Evolutionary conservation across 192 early-diverging fungal genomes (phyloP).

Genomic region (Neocallimastix lanati): DNA sequence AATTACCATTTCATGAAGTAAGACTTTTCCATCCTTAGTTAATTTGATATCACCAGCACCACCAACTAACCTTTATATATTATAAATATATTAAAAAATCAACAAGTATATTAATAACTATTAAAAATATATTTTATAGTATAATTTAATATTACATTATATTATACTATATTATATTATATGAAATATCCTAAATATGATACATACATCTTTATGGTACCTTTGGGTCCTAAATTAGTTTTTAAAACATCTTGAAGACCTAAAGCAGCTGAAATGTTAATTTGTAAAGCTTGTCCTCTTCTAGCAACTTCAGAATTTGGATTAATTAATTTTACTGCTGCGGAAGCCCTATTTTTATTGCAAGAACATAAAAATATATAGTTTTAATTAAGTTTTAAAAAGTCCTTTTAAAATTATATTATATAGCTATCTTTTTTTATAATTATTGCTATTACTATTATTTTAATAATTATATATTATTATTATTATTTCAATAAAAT

Average conservation of each 20-base stretch:
- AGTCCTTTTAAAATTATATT: too few species aligned
- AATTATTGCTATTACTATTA: too few species aligned
- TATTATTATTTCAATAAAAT: too few species aligned
- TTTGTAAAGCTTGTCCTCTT: constrained; percentile 86
- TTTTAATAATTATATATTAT: too few species aligned
- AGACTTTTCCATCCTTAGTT: constrained; percentile 98
- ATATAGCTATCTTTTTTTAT: too few species aligned
- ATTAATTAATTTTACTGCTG: constrained; percentile 85
- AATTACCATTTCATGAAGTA: constrained; percentile 96
- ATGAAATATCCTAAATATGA: too few species aligned
- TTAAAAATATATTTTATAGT: too few species aligned
- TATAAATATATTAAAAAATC: not conserved
- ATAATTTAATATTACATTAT: too few species aligned
- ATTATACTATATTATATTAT: too few species aligned
- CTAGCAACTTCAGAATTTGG: constrained; percentile 97
- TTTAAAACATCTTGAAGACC: constrained; percentile 90
- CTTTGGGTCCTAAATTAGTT: constrained; percentile 92
- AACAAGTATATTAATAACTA: too few species aligned
- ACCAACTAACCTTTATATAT: constrained; percentile 63
- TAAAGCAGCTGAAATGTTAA: constrained; percentile 89
- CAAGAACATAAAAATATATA: too few species aligned
- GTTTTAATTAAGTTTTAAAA: too few species aligned
- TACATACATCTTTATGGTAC: constrained; percentile 89
- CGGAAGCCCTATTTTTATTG: constrained; percentile 18
- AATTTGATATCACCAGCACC: constrained; percentile 90